Evolutionary conservation across 2,329 filamentous ascomycete species (phyloP).

Genomic region (Alternaria sp.): DNA sequence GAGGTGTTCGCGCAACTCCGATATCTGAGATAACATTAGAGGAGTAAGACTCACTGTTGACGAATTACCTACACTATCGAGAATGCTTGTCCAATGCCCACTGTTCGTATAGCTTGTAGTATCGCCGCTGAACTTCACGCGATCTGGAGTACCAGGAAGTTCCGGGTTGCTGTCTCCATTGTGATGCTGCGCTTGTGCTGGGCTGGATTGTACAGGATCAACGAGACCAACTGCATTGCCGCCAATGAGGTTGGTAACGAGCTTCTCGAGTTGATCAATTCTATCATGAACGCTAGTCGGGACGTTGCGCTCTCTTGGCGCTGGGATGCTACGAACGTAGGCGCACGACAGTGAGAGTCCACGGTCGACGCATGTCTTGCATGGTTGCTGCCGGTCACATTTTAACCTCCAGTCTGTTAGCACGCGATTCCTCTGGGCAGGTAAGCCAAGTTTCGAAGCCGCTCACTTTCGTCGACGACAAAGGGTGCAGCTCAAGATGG

Average conservation of each 20-base stretch:
- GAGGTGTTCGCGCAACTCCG: slow-evolving; percentile 45
- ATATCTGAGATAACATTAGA: slow-evolving; percentile 32
- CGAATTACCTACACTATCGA: slow-evolving; percentile 43
- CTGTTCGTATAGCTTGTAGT: slow-evolving; percentile 45
- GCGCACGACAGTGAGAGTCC: slow-evolving; percentile 49
- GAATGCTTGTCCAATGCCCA: slow-evolving; percentile 50
- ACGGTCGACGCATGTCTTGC: slow-evolving; percentile 49
- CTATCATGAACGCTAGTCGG: slow-evolving; percentile 48
- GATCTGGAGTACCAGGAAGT: slow-evolving; percentile 38
- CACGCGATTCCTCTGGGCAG: not conserved
- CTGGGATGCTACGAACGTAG: slow-evolving; percentile 35
- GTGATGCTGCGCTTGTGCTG: slow-evolving; percentile 16
- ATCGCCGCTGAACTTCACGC: slow-evolving; percentile 41
- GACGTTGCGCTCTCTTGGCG: slow-evolving; percentile 33
- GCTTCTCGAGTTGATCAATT: slow-evolving; percentile 49
- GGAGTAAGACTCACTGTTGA: not conserved
- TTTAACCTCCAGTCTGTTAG: slow-evolving; percentile 35
- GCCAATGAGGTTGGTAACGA: slow-evolving; percentile 49
- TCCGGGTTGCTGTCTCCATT: slow-evolving; percentile 21
- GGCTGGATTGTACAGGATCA: slow-evolving; percentile 9
- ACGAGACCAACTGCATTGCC: slow-evolving; percentile 26
- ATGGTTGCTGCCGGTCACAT: slow-evolving; percentile 50
- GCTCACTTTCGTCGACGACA: slow-evolving; percentile 42
- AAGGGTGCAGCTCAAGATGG: slow-evolving; percentile 42
- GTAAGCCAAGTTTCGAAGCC: not conserved